Conservation (phyloP, 169 alveolate species). For the Haemoproteus tartakovskyi region DNA sequence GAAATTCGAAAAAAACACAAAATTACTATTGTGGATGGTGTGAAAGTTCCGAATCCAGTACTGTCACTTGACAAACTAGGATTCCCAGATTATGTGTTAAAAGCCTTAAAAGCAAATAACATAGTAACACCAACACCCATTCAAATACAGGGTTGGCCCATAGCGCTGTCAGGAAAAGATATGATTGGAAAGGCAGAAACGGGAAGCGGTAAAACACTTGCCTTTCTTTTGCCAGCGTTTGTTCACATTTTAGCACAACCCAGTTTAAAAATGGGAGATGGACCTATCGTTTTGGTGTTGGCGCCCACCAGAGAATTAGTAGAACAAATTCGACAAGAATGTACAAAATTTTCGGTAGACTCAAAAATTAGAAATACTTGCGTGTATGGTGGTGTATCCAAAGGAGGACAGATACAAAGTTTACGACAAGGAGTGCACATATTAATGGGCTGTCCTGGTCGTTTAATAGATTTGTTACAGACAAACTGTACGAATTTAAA, state of each 20-base stretch:
- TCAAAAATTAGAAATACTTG: constrained; percentile 87
- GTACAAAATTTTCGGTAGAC: constrained; percentile 81
- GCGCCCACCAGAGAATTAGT: constrained; percentile 97
- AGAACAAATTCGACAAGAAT: constrained; percentile 79
- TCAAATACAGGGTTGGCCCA: constrained; percentile 95
- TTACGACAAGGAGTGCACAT: constrained; percentile 94
- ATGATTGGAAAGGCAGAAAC: constrained; percentile 98
- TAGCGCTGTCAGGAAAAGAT: constrained; percentile 90
- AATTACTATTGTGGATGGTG: constrained; percentile 87
- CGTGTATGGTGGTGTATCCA: constrained; percentile 95
- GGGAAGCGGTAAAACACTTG: constrained; percentile 96
- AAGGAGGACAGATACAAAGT: constrained; percentile 90
- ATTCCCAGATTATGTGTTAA: constrained; percentile 77
- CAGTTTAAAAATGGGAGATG: constrained; percentile 87
- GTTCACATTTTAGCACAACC: constrained; percentile 90
- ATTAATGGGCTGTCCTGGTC: constrained; percentile 95
- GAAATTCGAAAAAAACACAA: constrained; percentile 81
- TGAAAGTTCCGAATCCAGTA: constrained; percentile 92
- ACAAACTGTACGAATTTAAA: constrained; percentile 85
- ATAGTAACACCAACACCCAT: constrained; percentile 93
- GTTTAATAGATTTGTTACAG: constrained; percentile 89
- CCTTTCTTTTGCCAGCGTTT: constrained; percentile 95
- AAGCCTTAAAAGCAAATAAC: constrained; percentile 77
- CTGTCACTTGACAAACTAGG: constrained; percentile 89
- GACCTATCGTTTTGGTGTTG: constrained; percentile 92